Base-by-base conservation (phyloP, 768 basidiomycete genomes). In the Psilocybe cyanescens region DNA sequence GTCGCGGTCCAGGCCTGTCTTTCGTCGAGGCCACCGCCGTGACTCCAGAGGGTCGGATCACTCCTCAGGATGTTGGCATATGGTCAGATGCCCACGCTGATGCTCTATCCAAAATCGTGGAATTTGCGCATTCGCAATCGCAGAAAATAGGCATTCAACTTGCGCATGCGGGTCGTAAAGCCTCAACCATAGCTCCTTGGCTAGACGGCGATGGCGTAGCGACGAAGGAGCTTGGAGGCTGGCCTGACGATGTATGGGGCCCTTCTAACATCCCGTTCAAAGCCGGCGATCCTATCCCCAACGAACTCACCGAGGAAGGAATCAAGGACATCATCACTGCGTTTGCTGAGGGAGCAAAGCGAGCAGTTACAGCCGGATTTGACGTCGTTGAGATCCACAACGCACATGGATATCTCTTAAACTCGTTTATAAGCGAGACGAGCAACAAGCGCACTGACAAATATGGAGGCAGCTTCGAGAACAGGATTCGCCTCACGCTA, bases 161-260 rank as follows among this genome's bases (percentile, higher is more conserved):
- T n/a, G 87, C 82, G 0, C 92, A 94, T 63, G 88, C 90, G 0
- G 91, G 92, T 0, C 79, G 91, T 16, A 93, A 93, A 71, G 89
- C 84, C 0, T 86, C 85, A 6, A 86, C 81, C 0, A 70, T 83
- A 12, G 82, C 86, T 1, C 88, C 89, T 0, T 92, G 88, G 87
- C 68, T 89, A 33, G 58, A 73, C 29, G 65, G 64, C 9, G 50
- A 53, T 29, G 12, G 30, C 3, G 67, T 50, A 8, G 83, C 83
- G 3, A 64, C 70, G 0, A 73, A 73, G 39, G 73, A 73, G 7
- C 69, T 70, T 3, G 80, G 80, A n/a, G 87, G 87, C 7, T 84
- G 81, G 82, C 81, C 81, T 0, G 77, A 82, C 16, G 60, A 83
- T 66, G 85, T 89, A 12, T 79, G 79, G 74, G 90, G 73, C 0